These are phyloP conservation scores for Cutaneotrichosporon daszewskae DNA, from an alignment of 1,284 basidiomycete species.

Conservation along the genomic window DNA sequence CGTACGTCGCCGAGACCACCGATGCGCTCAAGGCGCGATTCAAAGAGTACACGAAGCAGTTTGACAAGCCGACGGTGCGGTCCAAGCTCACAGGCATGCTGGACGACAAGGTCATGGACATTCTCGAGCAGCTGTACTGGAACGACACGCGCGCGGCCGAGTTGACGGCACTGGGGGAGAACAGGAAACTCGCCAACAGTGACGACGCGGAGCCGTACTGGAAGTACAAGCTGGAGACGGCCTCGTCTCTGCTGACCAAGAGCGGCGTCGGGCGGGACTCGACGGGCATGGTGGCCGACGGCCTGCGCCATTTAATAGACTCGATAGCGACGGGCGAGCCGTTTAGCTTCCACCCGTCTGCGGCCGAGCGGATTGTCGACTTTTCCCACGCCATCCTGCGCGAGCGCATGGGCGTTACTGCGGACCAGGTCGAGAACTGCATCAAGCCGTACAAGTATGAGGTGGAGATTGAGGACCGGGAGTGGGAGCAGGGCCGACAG, in stretches of 20 bases:
- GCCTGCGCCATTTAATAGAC: slow-evolving; percentile 80
- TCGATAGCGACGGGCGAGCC: slow-evolving; percentile 81
- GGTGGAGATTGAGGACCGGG: slow-evolving; percentile 67
- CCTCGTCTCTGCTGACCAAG: slow-evolving; percentile 86
- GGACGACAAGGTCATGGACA: slow-evolving; percentile 94
- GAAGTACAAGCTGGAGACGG: slow-evolving; percentile 92
- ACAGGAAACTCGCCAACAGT: slow-evolving; percentile 55
- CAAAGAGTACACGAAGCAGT: slow-evolving; percentile 75
- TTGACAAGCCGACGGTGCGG: slow-evolving; percentile 84
- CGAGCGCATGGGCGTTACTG: slow-evolving; percentile 83
- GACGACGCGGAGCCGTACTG: slow-evolving; percentile 87
- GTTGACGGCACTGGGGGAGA: slow-evolving; percentile 64
- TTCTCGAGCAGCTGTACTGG: slow-evolving; percentile 97
- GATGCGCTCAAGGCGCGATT: slow-evolving; percentile 87
- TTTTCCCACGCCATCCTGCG: slow-evolving; percentile 89
- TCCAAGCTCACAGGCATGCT: slow-evolving; percentile 83
- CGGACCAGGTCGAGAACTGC: slow-evolving; percentile 98
- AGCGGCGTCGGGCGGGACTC: slow-evolving; percentile 92
- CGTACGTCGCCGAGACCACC: slow-evolving; percentile 95
- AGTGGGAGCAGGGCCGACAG: slow-evolving; percentile 82
- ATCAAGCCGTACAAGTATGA: slow-evolving; percentile 99
- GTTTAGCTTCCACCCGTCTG: slow-evolving; percentile 81
- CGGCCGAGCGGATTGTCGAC: slow-evolving; percentile 79
- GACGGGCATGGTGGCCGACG: slow-evolving; percentile 92
- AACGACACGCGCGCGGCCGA: slow-evolving; percentile 70